Evolutionary conservation across 306 rosid species (phyloP), one percentile per base, ranked within the genome.

Genomic region (Quercus variabilis): DNA sequence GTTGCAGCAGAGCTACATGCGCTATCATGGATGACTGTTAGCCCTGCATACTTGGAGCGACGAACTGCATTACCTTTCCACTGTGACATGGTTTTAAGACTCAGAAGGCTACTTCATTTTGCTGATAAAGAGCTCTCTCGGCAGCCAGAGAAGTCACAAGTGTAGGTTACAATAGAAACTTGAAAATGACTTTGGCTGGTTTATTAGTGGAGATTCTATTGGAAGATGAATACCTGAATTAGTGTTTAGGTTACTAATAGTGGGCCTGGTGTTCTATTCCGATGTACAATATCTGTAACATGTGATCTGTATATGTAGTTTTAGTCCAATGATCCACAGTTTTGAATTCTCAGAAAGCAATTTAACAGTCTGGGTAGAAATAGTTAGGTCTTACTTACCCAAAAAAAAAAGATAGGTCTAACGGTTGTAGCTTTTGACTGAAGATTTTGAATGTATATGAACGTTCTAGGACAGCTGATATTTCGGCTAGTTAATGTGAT

Each of bases 31-130:
- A 91, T 95, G 98, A 95, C 98, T 0, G 90, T 86, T 57, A 95
- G 99, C 85, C 98, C 99, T 3, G 84, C 97, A 72, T 94, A 91
- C 92, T 73, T 91, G 67, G 99, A 91, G 70, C 88, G 99, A 75
- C 92, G 98, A 31, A 89, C 94, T 3, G 94, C 98, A 19, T 86
- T 95, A 79, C 99, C 99, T 25, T 95, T 90, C 72, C 99, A 95
- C 74, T 95, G 99, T 75, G 98, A 95, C 87, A 93, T 95, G 99
- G 98, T 95, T 79, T 85, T 95, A 83, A 91, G 99, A 89, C 88
- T 95, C 1, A 84, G 98, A 74, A 86, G 99, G 81, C 94, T 95
- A 62, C 93, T 95, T 85, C 98, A 95, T 87, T 95, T 92, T 82
- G 99, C 99, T 58, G 99, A 94, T 79, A 94, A 85, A 73, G 97